Percentiles rank a stretch among this genome's conserved stretches.
Conservation (phyloP, 2,329 filamentous ascomycete genomes). For the Alternaria brassicae region DNA sequence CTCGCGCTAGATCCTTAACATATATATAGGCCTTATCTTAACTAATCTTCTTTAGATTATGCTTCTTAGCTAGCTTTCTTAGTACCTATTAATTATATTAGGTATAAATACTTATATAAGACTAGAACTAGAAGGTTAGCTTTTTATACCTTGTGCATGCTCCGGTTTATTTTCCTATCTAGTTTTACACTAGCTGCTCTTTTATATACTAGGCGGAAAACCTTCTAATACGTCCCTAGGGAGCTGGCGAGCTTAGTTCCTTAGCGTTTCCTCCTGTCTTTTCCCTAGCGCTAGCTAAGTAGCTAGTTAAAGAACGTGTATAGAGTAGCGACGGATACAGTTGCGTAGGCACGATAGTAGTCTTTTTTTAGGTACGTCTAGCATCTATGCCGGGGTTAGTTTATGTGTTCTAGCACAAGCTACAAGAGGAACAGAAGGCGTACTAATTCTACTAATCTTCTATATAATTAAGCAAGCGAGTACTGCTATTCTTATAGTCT, state of each 20-base stretch:
- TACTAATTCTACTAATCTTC: slow-evolving; percentile 32
- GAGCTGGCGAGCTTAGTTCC: slow-evolving; percentile 23
- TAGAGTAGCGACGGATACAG: slow-evolving; percentile 19
- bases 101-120: slow-evolving; percentile 8
- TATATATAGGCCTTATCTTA: slow-evolving; percentile 21
- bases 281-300: slow-evolving; percentile 13
- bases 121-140: not conserved
- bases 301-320: slow-evolving; percentile 27
- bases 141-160: slow-evolving; percentile 19
- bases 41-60: slow-evolving; percentile 21
- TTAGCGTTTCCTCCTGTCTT: slow-evolving; percentile 15
- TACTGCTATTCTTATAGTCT: slow-evolving; percentile 29
- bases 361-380: slow-evolving; percentile 20
- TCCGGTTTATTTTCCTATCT: not conserved
- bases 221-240: slow-evolving; percentile 26
- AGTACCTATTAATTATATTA: slow-evolving; percentile 17
- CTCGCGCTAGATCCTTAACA: not conserved
- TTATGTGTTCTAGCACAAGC: slow-evolving; percentile 10
- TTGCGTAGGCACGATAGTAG: slow-evolving; percentile 7
- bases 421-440: slow-evolving; percentile 5
- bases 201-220: slow-evolving; percentile 25
- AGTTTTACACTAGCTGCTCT: slow-evolving; percentile 9
- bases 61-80: slow-evolving; percentile 26
- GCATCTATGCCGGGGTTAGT: slow-evolving; percentile 15
- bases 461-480: slow-evolving; percentile 22